Base-by-base conservation (phyloP, 805 yeast species). In the Candida silvicultrix region DNA sequence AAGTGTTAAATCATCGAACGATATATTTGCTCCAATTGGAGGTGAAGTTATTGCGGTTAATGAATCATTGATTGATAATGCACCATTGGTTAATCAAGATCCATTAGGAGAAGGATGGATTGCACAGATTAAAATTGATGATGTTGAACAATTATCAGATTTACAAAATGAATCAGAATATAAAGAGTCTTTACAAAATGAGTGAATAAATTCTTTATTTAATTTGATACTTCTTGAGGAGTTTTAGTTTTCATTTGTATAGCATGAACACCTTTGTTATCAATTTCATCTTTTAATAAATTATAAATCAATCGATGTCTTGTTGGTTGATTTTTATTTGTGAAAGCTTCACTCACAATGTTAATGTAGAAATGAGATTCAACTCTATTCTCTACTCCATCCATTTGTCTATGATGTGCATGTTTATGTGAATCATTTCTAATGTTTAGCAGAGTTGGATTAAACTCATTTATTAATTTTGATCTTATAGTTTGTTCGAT, bases 91-190 rank as follows among this genome's bases (percentile, higher is more conserved):
- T 59, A 92, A 90, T 69, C 67, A 71, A 52, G 97, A 89, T 61
- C 97, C 99, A 42, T 74, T 86, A 81, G 97, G 97, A 45, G 81
- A 80, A 47, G 98, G 95, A 34, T 92, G 97, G 97, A 78, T 92
- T 51, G 88, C 86, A 45, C 86, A 88, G 68, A 67, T 92, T 54
- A 75, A 83, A 66, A 67, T 86, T 49, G 66, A 56, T 2, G 65
- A 62, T 12, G 78, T 70, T 16, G 71, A 83, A 57, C 58, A 60
- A 31, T 46, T 57, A 21, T 64, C 73, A 43, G 77, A 71, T 45
- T 84, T 84, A 63, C 77, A 75, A 55, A 68, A 68, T 54, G 80
- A 80, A 52, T 75, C 73, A 50, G 77, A 75, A 40, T 62, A 63
- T 49, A 53, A 50, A 29, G 53, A 53, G 45, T 55, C 59, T 23